Percentiles rank a stretch among this genome's conserved stretches.
Evolutionary conservation across 495 filamentous ascomycete species (phyloP).

Genomic region (Hyphodiscus hymeniophilus): DNA sequence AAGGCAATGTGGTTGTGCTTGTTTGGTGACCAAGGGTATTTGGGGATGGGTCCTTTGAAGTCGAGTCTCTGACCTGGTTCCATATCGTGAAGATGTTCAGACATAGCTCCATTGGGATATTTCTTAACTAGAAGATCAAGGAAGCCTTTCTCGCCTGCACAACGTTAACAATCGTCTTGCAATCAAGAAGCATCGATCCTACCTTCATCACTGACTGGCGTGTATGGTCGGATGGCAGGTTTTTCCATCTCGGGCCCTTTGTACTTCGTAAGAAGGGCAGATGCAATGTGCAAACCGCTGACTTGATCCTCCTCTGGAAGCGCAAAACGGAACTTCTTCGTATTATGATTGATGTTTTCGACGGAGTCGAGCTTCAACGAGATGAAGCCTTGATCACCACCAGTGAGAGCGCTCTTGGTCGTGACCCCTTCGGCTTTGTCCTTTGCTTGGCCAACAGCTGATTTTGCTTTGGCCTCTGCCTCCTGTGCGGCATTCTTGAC

Average conservation of each 20-base stretch:
- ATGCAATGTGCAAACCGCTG: constrained; percentile 71
- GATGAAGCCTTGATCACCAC: constrained; percentile 81
- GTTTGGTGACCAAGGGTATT: constrained; percentile 86
- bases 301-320: constrained; percentile 78
- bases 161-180: neutral
- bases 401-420: constrained; percentile 59
- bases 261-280: constrained; percentile 81
- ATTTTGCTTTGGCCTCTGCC: constrained; percentile 32
- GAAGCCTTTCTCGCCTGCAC: constrained; percentile 56
- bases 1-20: constrained; percentile 93
- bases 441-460: constrained; percentile 13
- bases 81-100: constrained; percentile 77
- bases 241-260: constrained; percentile 72
- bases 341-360: constrained; percentile 76
- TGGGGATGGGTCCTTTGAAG: constrained; percentile 91
- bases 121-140: constrained; percentile 86
- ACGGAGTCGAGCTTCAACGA: constrained; percentile 71
- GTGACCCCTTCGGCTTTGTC: constrained; percentile 15
- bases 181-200: constrained; percentile 21
- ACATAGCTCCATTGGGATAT: constrained; percentile 89
- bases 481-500: constrained; percentile 37
- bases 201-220: constrained; percentile 82
- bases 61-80: constrained; percentile 67
- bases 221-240: constrained; percentile 83
- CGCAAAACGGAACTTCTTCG: constrained; percentile 76